These are phyloP conservation scores for Barnettozyma salicaria DNA, from an alignment of 805 yeast species.

Conservation along the genomic window DNA sequence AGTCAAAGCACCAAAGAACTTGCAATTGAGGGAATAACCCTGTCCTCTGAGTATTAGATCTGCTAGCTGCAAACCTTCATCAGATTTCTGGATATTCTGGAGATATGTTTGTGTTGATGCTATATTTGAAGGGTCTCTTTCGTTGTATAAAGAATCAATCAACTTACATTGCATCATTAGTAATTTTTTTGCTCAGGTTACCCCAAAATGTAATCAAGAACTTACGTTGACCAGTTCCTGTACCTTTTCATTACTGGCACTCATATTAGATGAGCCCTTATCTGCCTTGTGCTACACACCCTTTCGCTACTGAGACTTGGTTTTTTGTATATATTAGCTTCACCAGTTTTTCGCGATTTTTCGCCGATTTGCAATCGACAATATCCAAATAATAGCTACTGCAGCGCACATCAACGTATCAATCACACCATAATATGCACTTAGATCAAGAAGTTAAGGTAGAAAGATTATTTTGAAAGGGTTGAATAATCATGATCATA, in stretches of 20 bases:
- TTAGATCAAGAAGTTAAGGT: too few species aligned
- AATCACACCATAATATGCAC: too few species aligned
- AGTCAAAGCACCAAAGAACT: conserved; percentile 80
- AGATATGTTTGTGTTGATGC: conserved; percentile 45
- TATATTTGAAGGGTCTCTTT: conserved; percentile 31
- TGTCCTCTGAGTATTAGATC: conserved; percentile 38
- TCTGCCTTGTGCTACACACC: too few species aligned
- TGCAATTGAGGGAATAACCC: conserved; percentile 39
- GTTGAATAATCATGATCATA: too few species aligned
- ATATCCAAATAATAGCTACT: too few species aligned
- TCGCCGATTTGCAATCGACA: too few species aligned
- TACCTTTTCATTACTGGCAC: conserved; percentile 1
- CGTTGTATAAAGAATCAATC: conserved; percentile 21
- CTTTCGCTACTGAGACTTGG: too few species aligned
- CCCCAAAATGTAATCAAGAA: not conserved
- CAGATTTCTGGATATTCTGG: conserved; percentile 53
- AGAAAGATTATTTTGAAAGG: too few species aligned
- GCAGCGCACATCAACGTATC: too few species aligned
- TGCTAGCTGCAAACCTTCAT: conserved; percentile 54
- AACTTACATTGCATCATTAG: conserved; percentile 11
- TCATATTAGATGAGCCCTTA: conserved; percentile 1
- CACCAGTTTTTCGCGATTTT: too few species aligned
- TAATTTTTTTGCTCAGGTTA: not conserved
- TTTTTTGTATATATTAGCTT: too few species aligned
- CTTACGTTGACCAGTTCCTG: conserved; percentile 10